phyloP scores from a whole-genome alignment of 1,284 basidiomycete genomes.

The Flammula alnicola region DNA sequence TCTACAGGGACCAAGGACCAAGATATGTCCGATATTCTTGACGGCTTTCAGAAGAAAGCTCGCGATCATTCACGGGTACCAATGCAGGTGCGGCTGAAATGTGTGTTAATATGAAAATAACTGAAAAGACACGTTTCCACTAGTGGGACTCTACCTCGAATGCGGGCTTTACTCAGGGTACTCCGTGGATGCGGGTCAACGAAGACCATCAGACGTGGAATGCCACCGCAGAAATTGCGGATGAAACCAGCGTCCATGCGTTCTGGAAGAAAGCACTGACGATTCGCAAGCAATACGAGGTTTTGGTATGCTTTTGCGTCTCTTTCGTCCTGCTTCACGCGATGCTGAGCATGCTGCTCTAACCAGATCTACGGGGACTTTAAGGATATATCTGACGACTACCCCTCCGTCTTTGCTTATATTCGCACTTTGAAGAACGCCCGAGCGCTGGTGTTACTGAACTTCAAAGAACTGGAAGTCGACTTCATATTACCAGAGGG shows the following conservation, averaged over 20 bases:
- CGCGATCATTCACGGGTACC: constrained; percentile 75
- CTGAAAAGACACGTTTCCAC: background rate
- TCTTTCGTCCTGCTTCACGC: background rate
- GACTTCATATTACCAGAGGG: constrained; percentile 22
- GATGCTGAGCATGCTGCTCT: background rate
- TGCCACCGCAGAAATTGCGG: constrained; percentile 51
- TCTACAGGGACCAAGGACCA: constrained; percentile 44
- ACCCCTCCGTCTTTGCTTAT: constrained; percentile 63
- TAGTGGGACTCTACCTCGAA: constrained; percentile 65
- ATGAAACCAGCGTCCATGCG: constrained; percentile 53
- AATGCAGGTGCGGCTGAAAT: constrained; percentile 51
- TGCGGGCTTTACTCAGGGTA: constrained; percentile 68
- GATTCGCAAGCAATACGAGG: constrained; percentile 56
- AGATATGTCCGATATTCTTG: constrained; percentile 63
- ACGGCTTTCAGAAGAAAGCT: constrained; percentile 63
- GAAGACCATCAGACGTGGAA: constrained; percentile 73
- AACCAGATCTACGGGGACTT: constrained; percentile 65
- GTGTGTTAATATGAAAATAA: constrained; percentile 5
- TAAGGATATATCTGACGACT: constrained; percentile 44
- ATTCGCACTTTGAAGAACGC: constrained; percentile 41
- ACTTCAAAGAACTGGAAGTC: constrained; percentile 47
- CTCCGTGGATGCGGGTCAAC: constrained; percentile 80
- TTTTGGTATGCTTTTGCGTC: constrained; percentile 46
- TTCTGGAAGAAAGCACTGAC: constrained; percentile 65
- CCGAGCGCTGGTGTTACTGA: constrained; percentile 53